A percentile compares a stretch with the other conserved stretches of the same genome.
These are phyloP conservation scores for Entrophospora sp. DNA, from an alignment of 192 early-diverging fungal genomes.

Conservation along the genomic window DNA sequence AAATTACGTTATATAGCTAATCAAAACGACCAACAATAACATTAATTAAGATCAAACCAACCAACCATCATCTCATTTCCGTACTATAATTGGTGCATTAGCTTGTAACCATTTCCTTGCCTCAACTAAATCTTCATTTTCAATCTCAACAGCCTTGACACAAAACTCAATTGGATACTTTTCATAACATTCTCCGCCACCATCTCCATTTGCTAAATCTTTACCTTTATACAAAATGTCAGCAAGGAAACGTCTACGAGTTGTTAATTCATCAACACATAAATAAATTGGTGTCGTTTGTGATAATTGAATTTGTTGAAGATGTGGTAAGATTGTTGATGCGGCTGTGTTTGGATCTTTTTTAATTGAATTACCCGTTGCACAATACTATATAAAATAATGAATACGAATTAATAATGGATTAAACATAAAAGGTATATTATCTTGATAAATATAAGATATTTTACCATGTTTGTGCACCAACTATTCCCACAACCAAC, in stretches of 20 bases:
- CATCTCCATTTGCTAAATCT: too few species aligned
- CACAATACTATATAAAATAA: constrained; percentile 28
- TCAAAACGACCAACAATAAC: too few species aligned
- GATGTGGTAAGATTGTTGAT: constrained; percentile 37
- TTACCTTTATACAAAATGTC: constrained; percentile 26
- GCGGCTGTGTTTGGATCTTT: constrained; percentile 62
- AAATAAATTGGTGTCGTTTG: constrained; percentile 37
- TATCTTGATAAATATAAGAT: background rate
- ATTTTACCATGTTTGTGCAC: constrained; percentile 55
- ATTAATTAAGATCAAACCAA: too few species aligned
- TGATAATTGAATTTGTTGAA: constrained; percentile 31
- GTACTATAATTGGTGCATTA: constrained; percentile 16
- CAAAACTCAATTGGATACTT: constrained; percentile 53
- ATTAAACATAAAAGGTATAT: background rate
- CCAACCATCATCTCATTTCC: too few species aligned
- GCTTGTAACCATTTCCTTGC: constrained; percentile 49
- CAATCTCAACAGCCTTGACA: constrained; percentile 53
- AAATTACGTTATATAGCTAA: too few species aligned
- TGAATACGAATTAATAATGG: constrained; percentile 8
- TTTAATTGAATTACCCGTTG: constrained; percentile 25
- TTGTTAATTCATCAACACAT: constrained; percentile 54
- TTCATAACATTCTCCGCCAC: constrained; percentile 17
- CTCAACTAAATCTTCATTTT: constrained; percentile 38
- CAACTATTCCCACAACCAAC: constrained; percentile 58
- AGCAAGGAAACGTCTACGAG: constrained; percentile 38